Evolutionary conservation across 305 asterid species (phyloP).

Genomic region (Fraxinus ornus): DNA sequence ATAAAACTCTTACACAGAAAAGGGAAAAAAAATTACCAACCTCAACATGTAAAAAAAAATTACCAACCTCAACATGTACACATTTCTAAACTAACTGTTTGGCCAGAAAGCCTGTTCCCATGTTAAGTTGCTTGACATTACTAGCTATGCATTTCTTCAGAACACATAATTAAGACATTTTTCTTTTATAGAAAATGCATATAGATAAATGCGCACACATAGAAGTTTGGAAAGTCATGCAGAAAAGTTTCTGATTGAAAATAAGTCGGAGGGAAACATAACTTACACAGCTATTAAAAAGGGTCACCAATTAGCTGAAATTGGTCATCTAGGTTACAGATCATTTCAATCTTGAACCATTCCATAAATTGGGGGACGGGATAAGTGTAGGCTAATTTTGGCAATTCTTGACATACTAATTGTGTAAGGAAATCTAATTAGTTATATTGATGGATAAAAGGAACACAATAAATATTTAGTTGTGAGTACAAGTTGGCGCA

Average conservation of each 20-base stretch:
- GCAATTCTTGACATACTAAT: background rate
- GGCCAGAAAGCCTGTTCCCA: background rate
- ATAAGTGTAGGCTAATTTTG: background rate
- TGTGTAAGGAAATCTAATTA: background rate
- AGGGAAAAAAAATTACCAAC: background rate
- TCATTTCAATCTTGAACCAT: background rate
- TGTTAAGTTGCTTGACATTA: background rate
- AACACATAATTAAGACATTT: background rate
- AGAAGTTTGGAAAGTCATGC: background rate
- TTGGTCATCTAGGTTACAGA: background rate
- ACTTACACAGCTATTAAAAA: background rate
- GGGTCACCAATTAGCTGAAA: background rate
- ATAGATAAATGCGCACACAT: background rate
- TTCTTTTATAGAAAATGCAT: background rate
- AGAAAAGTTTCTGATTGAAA: background rate
- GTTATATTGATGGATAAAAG: background rate
- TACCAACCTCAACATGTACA: background rate
- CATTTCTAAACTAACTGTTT: background rate
- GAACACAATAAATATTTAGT: constrained; percentile 10
- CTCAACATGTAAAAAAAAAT: too few species aligned
- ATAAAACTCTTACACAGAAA: background rate
- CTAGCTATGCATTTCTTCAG: background rate
- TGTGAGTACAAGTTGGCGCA: constrained; percentile 31
- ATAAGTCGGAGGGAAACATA: background rate
- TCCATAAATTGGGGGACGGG: background rate